phyloP scores from a whole-genome alignment of 257 asterid genomes.

The Ehretia macrophylla region DNA sequence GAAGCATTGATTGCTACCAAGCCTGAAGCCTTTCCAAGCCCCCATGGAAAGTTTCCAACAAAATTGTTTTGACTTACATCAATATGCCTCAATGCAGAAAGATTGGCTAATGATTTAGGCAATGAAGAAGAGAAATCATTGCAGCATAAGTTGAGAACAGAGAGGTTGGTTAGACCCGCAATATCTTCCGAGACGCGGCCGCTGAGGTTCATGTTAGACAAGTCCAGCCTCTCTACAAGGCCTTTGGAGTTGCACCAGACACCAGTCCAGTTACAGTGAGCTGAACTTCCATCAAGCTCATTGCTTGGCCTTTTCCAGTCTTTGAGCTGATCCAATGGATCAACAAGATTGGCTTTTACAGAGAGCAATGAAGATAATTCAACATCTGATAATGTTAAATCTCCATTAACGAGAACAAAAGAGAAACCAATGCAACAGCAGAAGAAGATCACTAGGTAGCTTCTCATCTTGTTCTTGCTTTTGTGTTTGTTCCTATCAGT shows the following conservation, averaged over 20 bases:
- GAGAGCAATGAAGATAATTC: constrained; percentile 45
- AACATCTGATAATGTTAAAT: constrained; percentile 5
- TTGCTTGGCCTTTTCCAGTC: constrained; percentile 40
- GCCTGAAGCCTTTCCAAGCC: constrained; percentile 43
- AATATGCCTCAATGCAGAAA: constrained; percentile 36
- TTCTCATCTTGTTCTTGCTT: constrained; percentile 25
- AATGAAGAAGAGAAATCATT: constrained; percentile 42
- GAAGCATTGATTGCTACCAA: constrained; percentile 52
- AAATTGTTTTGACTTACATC: constrained; percentile 70
- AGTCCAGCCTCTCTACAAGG: constrained; percentile 45
- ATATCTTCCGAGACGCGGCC: constrained; percentile 48
- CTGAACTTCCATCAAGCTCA: constrained; percentile 5
- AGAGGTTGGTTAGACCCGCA: constrained; percentile 33
- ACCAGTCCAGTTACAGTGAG: constrained; percentile 62
- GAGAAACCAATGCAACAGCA: constrained; percentile 50
- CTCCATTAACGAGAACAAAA: constrained; percentile 42
- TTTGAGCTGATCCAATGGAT: constrained; percentile 41
- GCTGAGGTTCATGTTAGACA: constrained; percentile 66
- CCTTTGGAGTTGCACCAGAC: constrained; percentile 51
- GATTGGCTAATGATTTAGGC: constrained; percentile 38
- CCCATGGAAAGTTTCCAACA: constrained; percentile 48
- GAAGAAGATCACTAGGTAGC: constrained; percentile 21
- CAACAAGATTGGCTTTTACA: constrained; percentile 49
- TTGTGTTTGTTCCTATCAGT: constrained; percentile 5
- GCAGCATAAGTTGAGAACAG: constrained; percentile 42